These are phyloP conservation scores for Diaporthe citri DNA, from an alignment of 2,329 filamentous ascomycete genomes.

Conservation along the genomic window DNA sequence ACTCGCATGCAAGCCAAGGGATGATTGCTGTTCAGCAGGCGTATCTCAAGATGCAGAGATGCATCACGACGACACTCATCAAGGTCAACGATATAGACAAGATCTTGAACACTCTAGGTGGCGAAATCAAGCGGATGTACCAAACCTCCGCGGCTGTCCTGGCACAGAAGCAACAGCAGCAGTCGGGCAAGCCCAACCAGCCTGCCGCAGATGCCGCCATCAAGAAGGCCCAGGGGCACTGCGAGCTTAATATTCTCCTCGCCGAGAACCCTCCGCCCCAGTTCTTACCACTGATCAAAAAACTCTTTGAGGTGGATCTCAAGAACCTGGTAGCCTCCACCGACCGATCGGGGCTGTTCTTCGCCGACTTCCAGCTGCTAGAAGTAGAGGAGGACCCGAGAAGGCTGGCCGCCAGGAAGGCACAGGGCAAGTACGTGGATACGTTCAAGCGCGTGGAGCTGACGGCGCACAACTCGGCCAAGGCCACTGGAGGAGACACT, in stretches of 20 bases:
- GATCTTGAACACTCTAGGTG: slow-evolving; percentile 64
- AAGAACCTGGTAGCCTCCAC: slow-evolving; percentile 68
- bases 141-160: slow-evolving; percentile 58
- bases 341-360: slow-evolving; percentile 77
- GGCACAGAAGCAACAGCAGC: slow-evolving; percentile 58
- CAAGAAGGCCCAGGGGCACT: slow-evolving; percentile 61
- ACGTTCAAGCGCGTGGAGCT: slow-evolving; percentile 72
- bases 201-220: slow-evolving; percentile 56
- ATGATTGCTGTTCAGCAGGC: slow-evolving; percentile 68
- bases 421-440: slow-evolving; percentile 60
- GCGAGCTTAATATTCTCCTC: slow-evolving; percentile 67
- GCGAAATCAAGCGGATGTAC: slow-evolving; percentile 66
- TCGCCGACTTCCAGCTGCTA: slow-evolving; percentile 78
- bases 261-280: slow-evolving; percentile 58
- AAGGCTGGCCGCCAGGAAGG: slow-evolving; percentile 56
- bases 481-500: neutral
- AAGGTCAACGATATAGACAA: slow-evolving; percentile 73
- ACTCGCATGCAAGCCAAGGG: slow-evolving; percentile 53
- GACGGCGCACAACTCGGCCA: slow-evolving; percentile 61
- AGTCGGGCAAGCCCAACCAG: slow-evolving; percentile 52
- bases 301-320: slow-evolving; percentile 72
- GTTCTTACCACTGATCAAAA: slow-evolving; percentile 71
- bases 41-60: slow-evolving; percentile 66
- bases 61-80: slow-evolving; percentile 65
- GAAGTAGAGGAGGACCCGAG: slow-evolving; percentile 71